Conservation (phyloP, 768 basidiomycete species). For the Tricholoma sp. region DNA sequence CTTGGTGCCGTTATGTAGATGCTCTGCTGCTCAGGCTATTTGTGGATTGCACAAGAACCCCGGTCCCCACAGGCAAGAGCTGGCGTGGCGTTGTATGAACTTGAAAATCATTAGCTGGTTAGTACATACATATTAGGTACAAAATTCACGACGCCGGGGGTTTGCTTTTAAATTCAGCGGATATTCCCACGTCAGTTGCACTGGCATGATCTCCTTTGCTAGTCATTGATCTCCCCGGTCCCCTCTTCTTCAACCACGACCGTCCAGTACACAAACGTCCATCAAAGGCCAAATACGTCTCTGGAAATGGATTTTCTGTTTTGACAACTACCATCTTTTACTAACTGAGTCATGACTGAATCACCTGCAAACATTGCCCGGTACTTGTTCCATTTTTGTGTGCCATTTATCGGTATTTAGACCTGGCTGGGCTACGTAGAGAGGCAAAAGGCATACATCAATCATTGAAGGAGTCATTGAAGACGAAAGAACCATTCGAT, state of each 20-base stretch:
- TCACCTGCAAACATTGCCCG: conserved; percentile 38
- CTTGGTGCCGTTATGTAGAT: too few relatives aligned
- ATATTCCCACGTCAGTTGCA: conserved; percentile 18
- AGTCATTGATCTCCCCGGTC: conserved; percentile 12
- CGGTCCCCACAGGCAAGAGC: too few relatives aligned
- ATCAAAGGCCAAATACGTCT: conserved; percentile 1
- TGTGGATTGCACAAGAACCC: too few relatives aligned
- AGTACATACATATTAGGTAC: too few relatives aligned
- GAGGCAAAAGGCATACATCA: conserved; percentile 77
- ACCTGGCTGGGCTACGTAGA: conserved; percentile 30
- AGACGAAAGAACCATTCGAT: conserved; percentile 73
- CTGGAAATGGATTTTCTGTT: conserved; percentile 29
- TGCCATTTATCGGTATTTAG: not conserved
- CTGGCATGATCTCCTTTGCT: conserved; percentile 4
- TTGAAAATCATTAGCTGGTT: too few relatives aligned
- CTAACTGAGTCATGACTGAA: conserved; percentile 34
- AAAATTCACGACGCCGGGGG: not conserved
- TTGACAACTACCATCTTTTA: conserved; percentile 16
- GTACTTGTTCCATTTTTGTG: conserved; percentile 23
- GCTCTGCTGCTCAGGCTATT: too few relatives aligned
- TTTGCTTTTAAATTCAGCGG: not conserved
- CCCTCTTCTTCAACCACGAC: conserved; percentile 1
- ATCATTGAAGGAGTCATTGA: conserved; percentile 70
- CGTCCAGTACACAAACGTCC: conserved; percentile 2
- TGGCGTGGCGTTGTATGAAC: too few relatives aligned